Conservation (phyloP, 2,329 filamentous ascomycete genomes). For the Ophiostoma australiae region DNA sequence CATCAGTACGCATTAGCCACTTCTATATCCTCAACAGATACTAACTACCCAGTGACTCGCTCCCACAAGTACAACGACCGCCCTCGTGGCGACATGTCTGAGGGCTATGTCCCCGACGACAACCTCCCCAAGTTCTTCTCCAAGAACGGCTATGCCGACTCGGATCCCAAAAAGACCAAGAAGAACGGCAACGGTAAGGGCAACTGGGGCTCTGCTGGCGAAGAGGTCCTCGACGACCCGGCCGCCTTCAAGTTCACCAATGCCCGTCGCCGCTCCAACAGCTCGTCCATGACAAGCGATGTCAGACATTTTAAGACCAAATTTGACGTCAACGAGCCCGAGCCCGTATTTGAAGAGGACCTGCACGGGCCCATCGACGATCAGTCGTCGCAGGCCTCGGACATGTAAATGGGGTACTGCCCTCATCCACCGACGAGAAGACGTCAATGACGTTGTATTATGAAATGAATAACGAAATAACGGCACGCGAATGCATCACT, state of each 20-base stretch:
- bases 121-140: conserved; percentile 87
- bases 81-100: conserved; percentile 74
- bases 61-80: conserved; percentile 95
- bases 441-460: neutral
- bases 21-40: conserved; percentile 8
- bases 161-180: conserved; percentile 89
- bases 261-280: conserved; percentile 86
- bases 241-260: conserved; percentile 75
- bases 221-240: conserved; percentile 72
- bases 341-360: conserved; percentile 87
- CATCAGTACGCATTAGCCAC: neutral
- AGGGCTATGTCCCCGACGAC: conserved; percentile 60
- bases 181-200: conserved; percentile 90
- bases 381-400: conserved; percentile 52
- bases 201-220: conserved; percentile 84
- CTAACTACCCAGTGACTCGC: conserved; percentile 71
- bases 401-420: conserved; percentile 32
- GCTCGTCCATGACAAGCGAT: conserved; percentile 63
- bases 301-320: conserved; percentile 88
- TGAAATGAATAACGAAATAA: conserved; percentile 15
- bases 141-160: conserved; percentile 75
- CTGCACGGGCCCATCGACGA: conserved; percentile 61
- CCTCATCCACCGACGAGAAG: neutral
- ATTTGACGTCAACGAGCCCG: conserved; percentile 83
- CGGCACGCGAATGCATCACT: conserved; percentile 25